A percentile compares a stretch with the other conserved stretches of the same genome.
Evolutionary conservation across 306 rosid genomes (phyloP).

Genomic region (Rosa rugosa): DNA sequence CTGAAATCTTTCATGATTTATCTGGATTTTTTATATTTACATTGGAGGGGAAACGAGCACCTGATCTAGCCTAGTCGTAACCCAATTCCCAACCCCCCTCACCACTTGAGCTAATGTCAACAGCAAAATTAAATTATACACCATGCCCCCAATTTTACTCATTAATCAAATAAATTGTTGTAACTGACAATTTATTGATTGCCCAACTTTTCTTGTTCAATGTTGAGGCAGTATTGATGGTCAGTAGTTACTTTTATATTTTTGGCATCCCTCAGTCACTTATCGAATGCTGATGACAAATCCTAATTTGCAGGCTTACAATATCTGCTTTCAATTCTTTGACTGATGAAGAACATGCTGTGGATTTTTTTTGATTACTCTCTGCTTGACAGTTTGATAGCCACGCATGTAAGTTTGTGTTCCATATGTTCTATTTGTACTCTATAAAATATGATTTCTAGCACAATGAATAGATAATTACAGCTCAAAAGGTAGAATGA

Average conservation of each 20-base stretch:
- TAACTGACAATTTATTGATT: background rate
- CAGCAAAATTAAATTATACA: background rate
- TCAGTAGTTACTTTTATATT: background rate
- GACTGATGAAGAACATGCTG: constrained; percentile 52
- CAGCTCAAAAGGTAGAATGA: constrained; percentile 22
- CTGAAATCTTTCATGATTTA: background rate
- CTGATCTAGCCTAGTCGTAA: background rate
- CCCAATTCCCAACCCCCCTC: background rate
- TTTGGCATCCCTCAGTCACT: background rate
- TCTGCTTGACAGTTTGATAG: constrained; percentile 36
- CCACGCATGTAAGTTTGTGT: constrained; percentile 40
- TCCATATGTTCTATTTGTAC: constrained; percentile 11
- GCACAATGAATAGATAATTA: constrained; percentile 19
- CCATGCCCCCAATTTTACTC: background rate
- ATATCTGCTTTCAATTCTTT: constrained; percentile 58
- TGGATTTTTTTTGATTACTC: constrained; percentile 39
- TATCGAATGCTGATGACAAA: constrained; percentile 19
- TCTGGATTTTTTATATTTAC: background rate
- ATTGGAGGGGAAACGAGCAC: background rate
- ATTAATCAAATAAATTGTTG: background rate
- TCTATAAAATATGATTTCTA: background rate
- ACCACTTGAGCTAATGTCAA: background rate
- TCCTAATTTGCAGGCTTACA: constrained; percentile 71
- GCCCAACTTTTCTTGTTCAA: background rate
- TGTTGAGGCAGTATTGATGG: background rate